Conservation (phyloP, 352 stramenopile species). For the Globisporangium parvum region DNA sequence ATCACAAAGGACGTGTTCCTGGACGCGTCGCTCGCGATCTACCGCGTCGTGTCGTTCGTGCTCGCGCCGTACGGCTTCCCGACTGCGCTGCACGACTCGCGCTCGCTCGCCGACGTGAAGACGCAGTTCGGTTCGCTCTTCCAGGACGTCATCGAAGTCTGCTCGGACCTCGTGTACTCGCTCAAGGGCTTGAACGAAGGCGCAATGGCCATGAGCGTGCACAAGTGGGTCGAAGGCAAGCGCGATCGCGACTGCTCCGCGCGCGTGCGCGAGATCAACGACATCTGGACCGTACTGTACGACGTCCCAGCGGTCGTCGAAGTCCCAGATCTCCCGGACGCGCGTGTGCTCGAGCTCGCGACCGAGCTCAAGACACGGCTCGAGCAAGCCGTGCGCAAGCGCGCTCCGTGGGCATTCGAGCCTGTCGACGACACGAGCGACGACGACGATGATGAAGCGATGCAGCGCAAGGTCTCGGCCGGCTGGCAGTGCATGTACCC, state of each 20-base stretch:
- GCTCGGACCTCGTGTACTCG: conserved; percentile 81
- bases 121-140: conserved; percentile 66
- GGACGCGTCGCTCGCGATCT: conserved; percentile 59
- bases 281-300: conserved; percentile 62
- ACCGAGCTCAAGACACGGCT: conserved; percentile 38
- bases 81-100: conserved; percentile 38
- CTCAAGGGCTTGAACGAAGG: conserved; percentile 67
- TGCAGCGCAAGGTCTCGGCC: conserved; percentile 12
- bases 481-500: conserved; percentile 66
- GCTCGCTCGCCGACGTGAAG: conserved; percentile 69
- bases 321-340: conserved; percentile 46
- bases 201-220: conserved; percentile 83
- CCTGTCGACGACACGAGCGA: conserved; percentile 2
- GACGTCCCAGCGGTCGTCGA: conserved; percentile 60
- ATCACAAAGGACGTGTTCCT: conserved; percentile 67
- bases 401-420: conserved; percentile 59
- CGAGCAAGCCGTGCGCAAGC: conserved; percentile 35
- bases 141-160: conserved; percentile 83
- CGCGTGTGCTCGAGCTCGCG: conserved; percentile 39
- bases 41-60: conserved; percentile 74
- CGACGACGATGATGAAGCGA: conserved; percentile 9
- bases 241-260: conserved; percentile 56
- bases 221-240: conserved; percentile 81
- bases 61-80: conserved; percentile 78
- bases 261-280: conserved; percentile 75